Evolutionary conservation across 495 filamentous ascomycete genomes (phyloP), one percentile per base, ranked within the genome.

Genomic region (Chaetomidium leptoderma): DNA sequence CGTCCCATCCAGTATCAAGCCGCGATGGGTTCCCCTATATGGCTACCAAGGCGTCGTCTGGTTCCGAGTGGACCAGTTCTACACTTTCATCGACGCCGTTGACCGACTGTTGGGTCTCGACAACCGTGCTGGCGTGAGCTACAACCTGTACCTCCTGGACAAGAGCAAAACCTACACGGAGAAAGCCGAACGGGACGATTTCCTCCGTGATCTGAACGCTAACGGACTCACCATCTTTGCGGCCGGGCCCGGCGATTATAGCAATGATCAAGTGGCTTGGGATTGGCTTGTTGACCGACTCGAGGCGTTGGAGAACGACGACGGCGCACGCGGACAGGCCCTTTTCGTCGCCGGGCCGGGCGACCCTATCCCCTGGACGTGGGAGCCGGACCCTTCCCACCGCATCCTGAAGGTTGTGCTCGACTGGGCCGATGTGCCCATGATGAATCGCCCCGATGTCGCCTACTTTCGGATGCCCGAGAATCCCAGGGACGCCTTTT

Each of bases 61-160:
- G 62, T 71, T 66, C 29, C 55, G 39, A 8, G 8, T 56, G 29
- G 44, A 48, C 44, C 27, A 24, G 3, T 30, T 67, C 33, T 36
- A 67, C 51, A 64, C 54, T 21, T 71, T 66, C 43, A 59, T 71
- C 56, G 68, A 71, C 45, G 68, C 68, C 2, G 62, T 71, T 17
- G 64, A 67, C 40, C 62, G 68, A 11, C 62, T 71, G 11, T 48
- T 71, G 16, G 23, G 60, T 35, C 61, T 67, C 9, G 64, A 67
- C 30, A 59, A 49, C 43, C 52, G 63, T 2, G 61, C 61, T 5
- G 66, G 67, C 7, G 51, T 66, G 9, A 43, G 44, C 0, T 68
- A 70, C 60, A 62, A 42, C 4, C 51, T 71, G 33, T 63, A 58
- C 30, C 2, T 66, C 0, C 29, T 62, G 23, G 67, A 70, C 40